Evolutionary conservation across 352 stramenopile genomes (phyloP).

Genomic region (Phytophthora multivora): DNA sequence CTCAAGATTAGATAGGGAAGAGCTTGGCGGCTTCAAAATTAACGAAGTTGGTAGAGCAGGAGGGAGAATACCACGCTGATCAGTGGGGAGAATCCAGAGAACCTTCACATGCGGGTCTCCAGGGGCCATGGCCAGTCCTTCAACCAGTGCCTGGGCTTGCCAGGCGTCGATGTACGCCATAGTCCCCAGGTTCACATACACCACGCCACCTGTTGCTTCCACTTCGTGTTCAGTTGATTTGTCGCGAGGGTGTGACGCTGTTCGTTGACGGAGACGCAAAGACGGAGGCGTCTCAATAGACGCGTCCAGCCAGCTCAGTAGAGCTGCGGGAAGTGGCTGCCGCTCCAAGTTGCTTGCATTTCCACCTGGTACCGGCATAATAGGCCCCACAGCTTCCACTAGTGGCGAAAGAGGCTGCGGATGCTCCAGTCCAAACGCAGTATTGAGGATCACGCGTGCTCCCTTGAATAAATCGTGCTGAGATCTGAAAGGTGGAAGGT

Average conservation of each 20-base stretch:
- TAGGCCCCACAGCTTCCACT: conserved; percentile 75
- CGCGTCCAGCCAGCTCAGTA: conserved; percentile 50
- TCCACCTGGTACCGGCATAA: conserved; percentile 54
- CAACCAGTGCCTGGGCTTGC: conserved; percentile 77
- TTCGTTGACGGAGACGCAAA: conserved; percentile 35
- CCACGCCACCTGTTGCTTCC: conserved; percentile 37
- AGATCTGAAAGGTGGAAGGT: conserved; percentile 72
- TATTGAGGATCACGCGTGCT: conserved; percentile 86
- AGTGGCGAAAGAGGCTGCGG: conserved; percentile 76
- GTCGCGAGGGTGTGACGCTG: conserved; percentile 12
- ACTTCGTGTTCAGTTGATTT: conserved; percentile 21
- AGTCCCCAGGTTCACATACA: conserved; percentile 82
- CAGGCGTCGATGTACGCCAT: conserved; percentile 83
- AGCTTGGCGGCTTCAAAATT: conserved; percentile 65
- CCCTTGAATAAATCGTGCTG: conserved; percentile 91
- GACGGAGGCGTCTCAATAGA: conserved; percentile 21
- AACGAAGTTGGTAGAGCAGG: conserved; percentile 56
- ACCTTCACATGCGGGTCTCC: conserved; percentile 61
- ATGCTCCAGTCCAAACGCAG: conserved; percentile 87
- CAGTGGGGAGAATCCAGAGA: conserved; percentile 76
- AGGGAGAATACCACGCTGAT: conserved; percentile 72
- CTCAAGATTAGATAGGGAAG: conserved; percentile 64
- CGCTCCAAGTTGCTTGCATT: conserved; percentile 41
- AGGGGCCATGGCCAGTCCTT: conserved; percentile 52
- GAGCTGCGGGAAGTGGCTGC: conserved; percentile 31